Percentiles rank a stretch among this genome's conserved stretches.
phyloP scores from a whole-genome alignment of 2,329 filamentous ascomycete species.

The Pyricularia pennisetigena region DNA sequence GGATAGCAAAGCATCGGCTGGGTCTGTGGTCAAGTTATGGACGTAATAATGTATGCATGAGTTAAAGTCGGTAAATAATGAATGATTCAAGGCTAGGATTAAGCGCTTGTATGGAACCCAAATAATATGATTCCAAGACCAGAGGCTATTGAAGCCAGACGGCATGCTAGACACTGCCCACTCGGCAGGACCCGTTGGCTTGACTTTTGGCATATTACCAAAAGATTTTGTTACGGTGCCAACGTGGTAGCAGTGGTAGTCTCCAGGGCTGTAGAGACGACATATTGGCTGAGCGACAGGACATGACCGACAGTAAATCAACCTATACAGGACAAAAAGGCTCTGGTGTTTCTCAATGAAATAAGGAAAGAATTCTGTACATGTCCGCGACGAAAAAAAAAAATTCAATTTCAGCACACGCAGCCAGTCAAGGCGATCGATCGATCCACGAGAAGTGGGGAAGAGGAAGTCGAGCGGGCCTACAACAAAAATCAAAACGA shows the following conservation, averaged over 20 bases:
- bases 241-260: no score
- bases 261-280: no score
- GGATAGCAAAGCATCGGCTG: conserved; percentile 11
- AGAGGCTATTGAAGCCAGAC: not conserved
- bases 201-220: no score
- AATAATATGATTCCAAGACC: not conserved
- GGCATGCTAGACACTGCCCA: not conserved
- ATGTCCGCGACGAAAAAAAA: no score
- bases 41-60: not conserved
- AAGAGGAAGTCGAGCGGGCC: not conserved
- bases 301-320: not conserved
- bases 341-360: not conserved
- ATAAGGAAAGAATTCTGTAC: no score
- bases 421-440: no score
- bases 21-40: conserved; percentile 13
- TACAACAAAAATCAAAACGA: not conserved
- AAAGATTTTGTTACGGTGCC: no score
- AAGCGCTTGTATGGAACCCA: not conserved
- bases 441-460: no score
- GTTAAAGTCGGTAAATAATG: not conserved
- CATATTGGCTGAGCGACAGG: no score
- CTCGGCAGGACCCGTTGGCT: no score
- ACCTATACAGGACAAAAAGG: not conserved
- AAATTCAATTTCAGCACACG: no score
- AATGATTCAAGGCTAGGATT: not conserved